These are phyloP conservation scores for Flaveria brownii DNA, from an alignment of 129 eudicot species.

Conservation along the genomic window DNA sequence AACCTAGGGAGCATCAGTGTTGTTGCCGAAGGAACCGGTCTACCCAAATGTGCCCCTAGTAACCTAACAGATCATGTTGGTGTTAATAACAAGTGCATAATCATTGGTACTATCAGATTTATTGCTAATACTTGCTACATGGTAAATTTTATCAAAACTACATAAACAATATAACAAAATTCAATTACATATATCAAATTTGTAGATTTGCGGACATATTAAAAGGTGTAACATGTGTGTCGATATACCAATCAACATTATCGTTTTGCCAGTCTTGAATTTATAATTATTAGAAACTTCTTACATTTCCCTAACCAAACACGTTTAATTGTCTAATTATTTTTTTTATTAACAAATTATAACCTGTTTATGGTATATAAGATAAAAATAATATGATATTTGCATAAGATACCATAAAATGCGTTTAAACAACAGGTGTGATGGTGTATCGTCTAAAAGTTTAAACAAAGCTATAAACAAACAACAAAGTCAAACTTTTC, in stretches of 20 bases:
- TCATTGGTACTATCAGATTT: too few species aligned
- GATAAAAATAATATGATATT: neutral
- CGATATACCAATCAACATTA: neutral
- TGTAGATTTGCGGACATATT: neutral
- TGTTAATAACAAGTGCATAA: too few species aligned
- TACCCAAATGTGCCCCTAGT: too few species aligned
- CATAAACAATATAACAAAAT: neutral
- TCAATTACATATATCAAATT: neutral
- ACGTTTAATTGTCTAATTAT: too few species aligned
- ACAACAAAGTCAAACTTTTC: neutral
- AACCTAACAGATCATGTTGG: too few species aligned
- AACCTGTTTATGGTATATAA: neutral
- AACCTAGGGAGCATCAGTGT: too few species aligned
- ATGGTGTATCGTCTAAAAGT: neutral
- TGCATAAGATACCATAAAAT: neutral
- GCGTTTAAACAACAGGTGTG: too few species aligned
- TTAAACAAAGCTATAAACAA: neutral
- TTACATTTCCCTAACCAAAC: neutral
- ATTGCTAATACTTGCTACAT: too few species aligned
- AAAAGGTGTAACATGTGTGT: neutral
- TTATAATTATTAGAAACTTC: neutral
- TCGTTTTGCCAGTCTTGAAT: too few species aligned
- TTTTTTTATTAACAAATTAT: neutral
- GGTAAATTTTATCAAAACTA: too few species aligned
- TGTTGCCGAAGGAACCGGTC: too few species aligned